Evolutionary conservation across 305 asterid genomes (phyloP).

Genomic region (Plantago lanceolata): DNA sequence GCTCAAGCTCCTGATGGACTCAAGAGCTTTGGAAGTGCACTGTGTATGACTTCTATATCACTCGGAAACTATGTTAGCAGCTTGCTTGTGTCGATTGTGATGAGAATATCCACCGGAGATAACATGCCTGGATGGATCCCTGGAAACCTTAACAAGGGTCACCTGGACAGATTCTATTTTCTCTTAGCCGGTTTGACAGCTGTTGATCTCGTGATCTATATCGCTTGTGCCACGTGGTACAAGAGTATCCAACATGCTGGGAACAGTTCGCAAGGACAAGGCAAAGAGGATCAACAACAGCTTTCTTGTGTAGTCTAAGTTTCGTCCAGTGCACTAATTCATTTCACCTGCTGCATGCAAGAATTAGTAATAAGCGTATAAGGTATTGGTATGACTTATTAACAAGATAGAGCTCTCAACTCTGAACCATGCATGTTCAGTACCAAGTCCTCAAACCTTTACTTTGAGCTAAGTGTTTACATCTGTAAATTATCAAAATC

Average conservation of each 20-base stretch:
- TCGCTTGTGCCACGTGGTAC: slow-evolving; percentile 71
- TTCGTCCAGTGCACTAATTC: neutral
- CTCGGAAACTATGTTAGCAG: slow-evolving; percentile 55
- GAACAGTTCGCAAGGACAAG: slow-evolving; percentile 27
- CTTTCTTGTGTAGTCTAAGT: neutral
- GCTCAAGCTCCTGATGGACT: slow-evolving; percentile 51
- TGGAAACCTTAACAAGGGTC: slow-evolving; percentile 64
- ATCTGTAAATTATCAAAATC: neutral
- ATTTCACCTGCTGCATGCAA: neutral
- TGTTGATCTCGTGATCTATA: slow-evolving; percentile 51
- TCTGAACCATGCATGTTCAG: no score
- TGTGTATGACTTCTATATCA: slow-evolving; percentile 55
- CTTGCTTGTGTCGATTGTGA: slow-evolving; percentile 45
- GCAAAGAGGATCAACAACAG: slow-evolving; percentile 15
- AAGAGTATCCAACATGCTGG: slow-evolving; percentile 49
- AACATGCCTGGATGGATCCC: slow-evolving; percentile 58
- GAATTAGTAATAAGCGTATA: neutral
- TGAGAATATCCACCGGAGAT: slow-evolving; percentile 44
- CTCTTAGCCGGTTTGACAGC: slow-evolving; percentile 72
- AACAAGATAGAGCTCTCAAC: no score
- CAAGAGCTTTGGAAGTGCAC: slow-evolving; percentile 60
- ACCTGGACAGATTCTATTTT: slow-evolving; percentile 65
- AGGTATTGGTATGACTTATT: neutral
- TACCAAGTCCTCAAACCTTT: no score
- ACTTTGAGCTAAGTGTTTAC: neutral